Evolutionary conservation across 2,329 filamentous ascomycete species (phyloP).

Genomic region (Leptographium galeiforme): DNA sequence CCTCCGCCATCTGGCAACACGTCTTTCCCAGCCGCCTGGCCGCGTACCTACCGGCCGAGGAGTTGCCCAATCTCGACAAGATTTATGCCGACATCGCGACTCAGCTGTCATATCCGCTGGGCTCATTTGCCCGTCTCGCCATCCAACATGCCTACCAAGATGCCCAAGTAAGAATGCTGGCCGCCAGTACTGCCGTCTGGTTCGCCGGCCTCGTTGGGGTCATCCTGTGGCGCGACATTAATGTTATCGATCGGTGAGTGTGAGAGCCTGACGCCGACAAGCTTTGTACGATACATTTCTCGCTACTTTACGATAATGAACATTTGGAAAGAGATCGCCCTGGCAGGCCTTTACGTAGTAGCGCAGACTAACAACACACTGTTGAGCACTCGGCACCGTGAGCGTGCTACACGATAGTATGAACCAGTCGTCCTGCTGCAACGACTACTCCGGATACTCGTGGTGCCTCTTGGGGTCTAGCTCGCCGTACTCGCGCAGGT

Average conservation of each 20-base stretch:
- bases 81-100: constrained; percentile 40
- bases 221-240: constrained; percentile 5
- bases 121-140: constrained; percentile 32
- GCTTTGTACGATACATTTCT: no score
- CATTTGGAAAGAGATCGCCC: no score
- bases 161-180: constrained; percentile 31
- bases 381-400: no score
- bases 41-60: constrained; percentile 31
- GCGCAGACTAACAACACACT: no score
- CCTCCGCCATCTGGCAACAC: constrained; percentile 47
- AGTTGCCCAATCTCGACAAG: constrained; percentile 20
- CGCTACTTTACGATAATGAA: no score
- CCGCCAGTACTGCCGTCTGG: constrained; percentile 26
- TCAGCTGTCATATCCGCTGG: constrained; percentile 38
- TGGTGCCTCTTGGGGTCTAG: no score
- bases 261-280: no score
- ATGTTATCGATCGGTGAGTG: neutral
- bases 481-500: no score
- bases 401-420: no score
- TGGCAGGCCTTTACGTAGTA: no score
- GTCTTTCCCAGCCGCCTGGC: constrained; percentile 37
- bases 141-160: constrained; percentile 45
- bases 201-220: constrained; percentile 1
- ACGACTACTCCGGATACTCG: no score
- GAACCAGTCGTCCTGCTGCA: no score